Evolutionary conservation across 2,329 filamentous ascomycete genomes (phyloP), one percentile per base, ranked within the genome.

Genomic region (Mycosphaerelloides madeirae): DNA sequence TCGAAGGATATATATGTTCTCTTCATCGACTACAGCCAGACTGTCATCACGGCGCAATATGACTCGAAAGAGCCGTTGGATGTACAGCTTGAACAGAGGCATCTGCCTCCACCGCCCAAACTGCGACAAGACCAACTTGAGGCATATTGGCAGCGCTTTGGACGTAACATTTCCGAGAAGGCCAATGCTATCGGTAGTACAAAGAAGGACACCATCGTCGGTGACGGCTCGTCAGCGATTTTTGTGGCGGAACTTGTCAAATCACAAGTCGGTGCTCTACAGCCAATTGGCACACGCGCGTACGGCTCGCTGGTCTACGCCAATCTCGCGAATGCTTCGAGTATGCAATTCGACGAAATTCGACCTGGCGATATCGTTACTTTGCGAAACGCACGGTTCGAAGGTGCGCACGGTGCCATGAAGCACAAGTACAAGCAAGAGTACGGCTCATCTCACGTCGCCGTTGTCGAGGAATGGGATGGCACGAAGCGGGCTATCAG

Each of bases 401-500:
- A 96, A 67, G 93, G 93, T 47, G 87, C 91, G 56, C 56, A 60
- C 29, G 93, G 93, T 1, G 79, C 89, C 3, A 90, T 98, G 85
- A 90, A 97, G 64, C 85, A 87, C 54, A 97, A 96, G 66, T 98
- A 98, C 66, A 83, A 77, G 38, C 73, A 81, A 41, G 93, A 98
- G 56, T 87, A 96, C 1, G 61, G 59, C 1, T 29, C 49, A 6
- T 78, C 91, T 52, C 93, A 98, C 60, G 91, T 97, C 0, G 93
- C 80, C 2, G 73, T 98, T 2, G 91, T 98, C 3, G 80, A 88
- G 8, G 93, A 98, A 65, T 98, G 93, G 93, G 93, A 98, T 65
- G 93, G 93, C 3, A 95, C 88, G 31, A 95, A 96, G 79, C 95
- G 95, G 77, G 96, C 97, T 76, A 84, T 98, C 19, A 75, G 90